These are phyloP conservation scores for Tricholoma saponaceum DNA, from an alignment of 768 basidiomycete species.

Conservation along the genomic window DNA sequence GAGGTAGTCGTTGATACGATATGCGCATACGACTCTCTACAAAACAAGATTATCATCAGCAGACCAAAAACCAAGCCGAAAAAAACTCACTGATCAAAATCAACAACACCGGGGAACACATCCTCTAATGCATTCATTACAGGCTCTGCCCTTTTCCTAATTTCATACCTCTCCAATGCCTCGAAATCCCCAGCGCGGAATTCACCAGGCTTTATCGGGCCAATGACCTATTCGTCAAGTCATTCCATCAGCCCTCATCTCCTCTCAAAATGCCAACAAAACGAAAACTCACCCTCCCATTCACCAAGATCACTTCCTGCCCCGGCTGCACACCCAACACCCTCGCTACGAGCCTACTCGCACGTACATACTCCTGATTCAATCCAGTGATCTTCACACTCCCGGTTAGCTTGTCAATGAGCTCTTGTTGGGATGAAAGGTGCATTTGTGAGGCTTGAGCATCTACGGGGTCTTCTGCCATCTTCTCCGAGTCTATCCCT, in stretches of 20 bases:
- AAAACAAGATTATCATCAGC: background rate
- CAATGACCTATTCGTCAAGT: slow-evolving; percentile 55
- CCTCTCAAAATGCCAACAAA: slow-evolving; percentile 6
- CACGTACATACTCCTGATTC: slow-evolving; percentile 35
- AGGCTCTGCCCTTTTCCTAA: slow-evolving; percentile 62
- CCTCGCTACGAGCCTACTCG: slow-evolving; percentile 45
- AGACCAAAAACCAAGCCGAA: background rate
- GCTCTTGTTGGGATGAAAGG: slow-evolving; percentile 25
- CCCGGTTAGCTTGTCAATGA: slow-evolving; percentile 29
- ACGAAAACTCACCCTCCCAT: slow-evolving; percentile 68
- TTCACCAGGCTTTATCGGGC: slow-evolving; percentile 56
- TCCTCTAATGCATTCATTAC: slow-evolving; percentile 62
- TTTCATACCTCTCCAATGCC: slow-evolving; percentile 70
- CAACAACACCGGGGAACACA: slow-evolving; percentile 35
- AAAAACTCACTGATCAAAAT: slow-evolving; percentile 39
- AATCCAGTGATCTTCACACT: slow-evolving; percentile 30
- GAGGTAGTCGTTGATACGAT: slow-evolving; percentile 66
- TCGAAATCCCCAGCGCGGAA: slow-evolving; percentile 73
- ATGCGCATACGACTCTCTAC: slow-evolving; percentile 53
- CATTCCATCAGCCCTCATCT: background rate
- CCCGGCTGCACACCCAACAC: slow-evolving; percentile 59
- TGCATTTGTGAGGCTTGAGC: slow-evolving; percentile 30
- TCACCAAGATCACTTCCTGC: slow-evolving; percentile 63
- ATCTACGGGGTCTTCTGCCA: slow-evolving; percentile 6
- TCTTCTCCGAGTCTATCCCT: slow-evolving; percentile 16